A percentile compares a stretch with the other conserved stretches of the same genome.
Conservation (phyloP, 2,329 filamentous ascomycete species). For the Penicillium sp. region DNA sequence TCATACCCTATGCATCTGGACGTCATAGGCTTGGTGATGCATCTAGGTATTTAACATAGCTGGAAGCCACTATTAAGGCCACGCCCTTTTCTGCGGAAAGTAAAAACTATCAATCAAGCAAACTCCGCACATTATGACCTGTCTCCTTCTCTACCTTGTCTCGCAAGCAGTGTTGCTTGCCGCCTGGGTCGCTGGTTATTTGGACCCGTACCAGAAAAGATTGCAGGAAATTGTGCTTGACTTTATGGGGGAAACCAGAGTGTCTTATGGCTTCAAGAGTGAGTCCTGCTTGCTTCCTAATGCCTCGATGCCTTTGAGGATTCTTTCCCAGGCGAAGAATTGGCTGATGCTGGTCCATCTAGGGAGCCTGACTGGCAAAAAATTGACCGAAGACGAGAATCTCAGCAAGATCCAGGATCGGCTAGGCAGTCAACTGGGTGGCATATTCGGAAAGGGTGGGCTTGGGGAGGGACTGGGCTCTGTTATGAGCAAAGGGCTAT, state of each 20-base stretch:
- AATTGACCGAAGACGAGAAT: slow-evolving; percentile 26
- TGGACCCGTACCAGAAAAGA: slow-evolving; percentile 30
- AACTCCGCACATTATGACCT: slow-evolving; percentile 12
- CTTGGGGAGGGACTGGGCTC: slow-evolving; percentile 20
- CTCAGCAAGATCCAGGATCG: slow-evolving; percentile 27
- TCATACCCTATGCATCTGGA: slow-evolving; percentile 18
- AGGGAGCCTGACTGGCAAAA: slow-evolving; percentile 27
- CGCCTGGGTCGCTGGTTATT: slow-evolving; percentile 31
- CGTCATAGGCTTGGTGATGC: slow-evolving; percentile 25
- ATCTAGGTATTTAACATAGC: too few relatives aligned
- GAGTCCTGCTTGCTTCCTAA: too few relatives aligned
- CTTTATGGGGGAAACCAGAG: slow-evolving; percentile 31
- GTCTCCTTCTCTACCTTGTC: slow-evolving; percentile 16
- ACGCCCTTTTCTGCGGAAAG: too few relatives aligned
- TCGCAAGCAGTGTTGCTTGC: slow-evolving; percentile 15
- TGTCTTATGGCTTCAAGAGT: slow-evolving; percentile 29
- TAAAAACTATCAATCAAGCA: too few relatives aligned
- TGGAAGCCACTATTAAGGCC: too few relatives aligned
- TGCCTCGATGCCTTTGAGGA: too few relatives aligned
- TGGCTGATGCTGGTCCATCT: too few relatives aligned
- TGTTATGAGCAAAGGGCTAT: slow-evolving; percentile 22
- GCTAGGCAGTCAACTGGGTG: slow-evolving; percentile 22
- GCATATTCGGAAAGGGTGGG: slow-evolving; percentile 25
- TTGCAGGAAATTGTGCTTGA: slow-evolving; percentile 30
- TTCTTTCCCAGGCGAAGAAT: too few relatives aligned